Percentiles rank a stretch among this genome's conserved stretches.
Evolutionary conservation across 768 basidiomycete species (phyloP).

Genomic region (Tylopilus sp.): DNA sequence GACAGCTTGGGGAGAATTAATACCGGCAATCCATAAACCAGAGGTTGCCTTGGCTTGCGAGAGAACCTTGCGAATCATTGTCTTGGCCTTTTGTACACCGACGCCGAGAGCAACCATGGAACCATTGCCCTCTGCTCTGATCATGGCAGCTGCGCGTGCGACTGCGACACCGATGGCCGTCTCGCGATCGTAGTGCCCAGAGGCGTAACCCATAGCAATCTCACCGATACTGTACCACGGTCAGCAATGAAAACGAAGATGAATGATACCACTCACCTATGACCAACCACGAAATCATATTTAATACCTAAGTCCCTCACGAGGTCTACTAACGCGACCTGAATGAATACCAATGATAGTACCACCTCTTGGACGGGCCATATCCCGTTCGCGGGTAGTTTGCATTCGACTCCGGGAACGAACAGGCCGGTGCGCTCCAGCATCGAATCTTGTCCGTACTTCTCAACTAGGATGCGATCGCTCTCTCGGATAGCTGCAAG

Average conservation of each 20-base stretch:
- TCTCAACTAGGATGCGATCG: conserved; percentile 31
- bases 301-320: conserved; percentile 30
- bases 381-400: conserved; percentile 20
- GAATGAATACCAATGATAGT: conserved; percentile 32
- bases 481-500: conserved; percentile 29
- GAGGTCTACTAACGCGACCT: conserved; percentile 34
- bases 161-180: conserved; percentile 34
- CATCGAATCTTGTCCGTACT: conserved; percentile 29
- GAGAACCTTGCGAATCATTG: conserved; percentile 33
- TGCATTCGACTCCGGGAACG: conserved; percentile 24
- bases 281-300: conserved; percentile 35
- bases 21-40: conserved; percentile 35
- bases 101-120: conserved; percentile 36
- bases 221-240: conserved; percentile 27
- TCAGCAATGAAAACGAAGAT: conserved; percentile 5
- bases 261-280: conserved; percentile 20
- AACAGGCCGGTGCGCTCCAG: conserved; percentile 35
- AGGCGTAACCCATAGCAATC: conserved; percentile 37
- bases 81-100: conserved; percentile 29
- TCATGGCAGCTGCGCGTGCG: conserved; percentile 37
- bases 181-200: conserved; percentile 35
- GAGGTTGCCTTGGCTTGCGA: conserved; percentile 21
- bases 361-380: conserved; percentile 36
- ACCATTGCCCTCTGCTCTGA: conserved; percentile 33
- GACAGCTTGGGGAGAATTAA: conserved; percentile 37